Conservation (phyloP, 148 eudicot genomes). For the Chenopodium berlandieri region DNA sequence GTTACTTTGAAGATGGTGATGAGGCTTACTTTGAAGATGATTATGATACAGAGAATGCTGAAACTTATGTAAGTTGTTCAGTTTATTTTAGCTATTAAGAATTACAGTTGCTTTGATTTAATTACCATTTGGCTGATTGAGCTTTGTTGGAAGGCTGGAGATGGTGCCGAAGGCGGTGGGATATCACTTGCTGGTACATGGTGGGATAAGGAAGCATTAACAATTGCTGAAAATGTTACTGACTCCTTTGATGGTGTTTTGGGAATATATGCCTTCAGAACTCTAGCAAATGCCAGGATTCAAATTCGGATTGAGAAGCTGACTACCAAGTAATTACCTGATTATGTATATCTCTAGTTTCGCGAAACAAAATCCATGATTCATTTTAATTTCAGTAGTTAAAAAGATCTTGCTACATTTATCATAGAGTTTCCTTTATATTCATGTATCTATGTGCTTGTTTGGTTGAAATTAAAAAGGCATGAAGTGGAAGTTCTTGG, state of each 20-base stretch:
- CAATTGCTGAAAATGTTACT: conserved; percentile 63
- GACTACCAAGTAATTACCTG: conserved; percentile 63
- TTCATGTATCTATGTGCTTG: neutral
- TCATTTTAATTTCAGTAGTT: neutral
- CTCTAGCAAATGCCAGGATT: conserved; percentile 53
- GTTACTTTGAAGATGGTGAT: conserved; percentile 57
- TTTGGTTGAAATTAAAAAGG: too few relatives aligned
- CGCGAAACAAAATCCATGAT: neutral
- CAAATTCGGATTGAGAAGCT: conserved; percentile 86
- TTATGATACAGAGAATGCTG: conserved; percentile 52
- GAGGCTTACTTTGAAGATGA: conserved; percentile 59
- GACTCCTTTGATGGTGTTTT: conserved; percentile 68
- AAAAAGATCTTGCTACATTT: neutral
- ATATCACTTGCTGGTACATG: conserved; percentile 68
- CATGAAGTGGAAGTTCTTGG: too few relatives aligned
- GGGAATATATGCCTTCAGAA: conserved; percentile 79
- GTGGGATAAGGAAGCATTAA: conserved; percentile 80
- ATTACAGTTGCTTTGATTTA: conserved; percentile 4
- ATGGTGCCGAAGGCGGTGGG: conserved; percentile 97
- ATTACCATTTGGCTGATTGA: neutral
- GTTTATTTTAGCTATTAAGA: neutral
- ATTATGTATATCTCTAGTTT: neutral
- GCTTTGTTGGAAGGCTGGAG: conserved; percentile 55
- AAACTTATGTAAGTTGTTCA: conserved; percentile 48
- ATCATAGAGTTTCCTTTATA: neutral